Evolutionary conservation across 1,284 basidiomycete species (phyloP).

Genomic region (Leccinum griseonigrum): DNA sequence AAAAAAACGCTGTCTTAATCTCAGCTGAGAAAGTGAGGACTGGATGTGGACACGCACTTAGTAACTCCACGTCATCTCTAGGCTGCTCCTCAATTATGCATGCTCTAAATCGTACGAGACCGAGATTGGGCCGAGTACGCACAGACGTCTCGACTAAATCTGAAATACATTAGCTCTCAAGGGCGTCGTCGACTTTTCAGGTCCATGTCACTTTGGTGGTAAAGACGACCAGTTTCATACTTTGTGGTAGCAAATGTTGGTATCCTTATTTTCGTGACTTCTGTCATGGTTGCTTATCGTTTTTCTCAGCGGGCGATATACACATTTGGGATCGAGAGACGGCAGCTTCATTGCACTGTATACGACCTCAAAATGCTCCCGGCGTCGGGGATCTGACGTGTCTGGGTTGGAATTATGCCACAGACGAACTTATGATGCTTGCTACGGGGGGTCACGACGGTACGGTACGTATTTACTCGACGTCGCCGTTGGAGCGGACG

Average conservation of each 20-base stretch:
- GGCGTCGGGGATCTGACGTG: too few relatives aligned
- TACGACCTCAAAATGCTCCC: too few relatives aligned
- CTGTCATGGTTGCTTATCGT: conserved; percentile 36
- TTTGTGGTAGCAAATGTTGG: conserved; percentile 72
- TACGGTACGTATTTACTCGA: conserved; percentile 67
- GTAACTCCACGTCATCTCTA: conserved; percentile 28
- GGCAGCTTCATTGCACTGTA: too few relatives aligned
- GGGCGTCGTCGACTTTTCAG: conserved; percentile 66
- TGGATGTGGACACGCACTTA: not conserved
- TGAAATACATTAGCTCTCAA: conserved; percentile 72
- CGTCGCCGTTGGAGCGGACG: conserved; percentile 21
- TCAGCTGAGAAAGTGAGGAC: conserved; percentile 51
- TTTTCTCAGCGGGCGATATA: too few relatives aligned
- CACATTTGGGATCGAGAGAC: too few relatives aligned
- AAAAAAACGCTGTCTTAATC: conserved; percentile 64
- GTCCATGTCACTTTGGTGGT: conserved; percentile 78
- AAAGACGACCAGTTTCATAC: conserved; percentile 68
- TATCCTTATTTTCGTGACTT: conserved; percentile 32
- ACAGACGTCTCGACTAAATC: conserved; percentile 46
- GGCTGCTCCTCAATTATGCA: conserved; percentile 82
- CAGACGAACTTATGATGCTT: conserved; percentile 71
- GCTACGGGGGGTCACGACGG: conserved; percentile 78
- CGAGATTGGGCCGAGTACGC: conserved; percentile 34
- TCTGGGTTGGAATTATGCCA: conserved; percentile 58
- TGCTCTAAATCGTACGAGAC: conserved; percentile 63